Base-by-base conservation (phyloP, 2,329 filamentous ascomycete genomes). In the Elsinoe necatrix region DNA sequence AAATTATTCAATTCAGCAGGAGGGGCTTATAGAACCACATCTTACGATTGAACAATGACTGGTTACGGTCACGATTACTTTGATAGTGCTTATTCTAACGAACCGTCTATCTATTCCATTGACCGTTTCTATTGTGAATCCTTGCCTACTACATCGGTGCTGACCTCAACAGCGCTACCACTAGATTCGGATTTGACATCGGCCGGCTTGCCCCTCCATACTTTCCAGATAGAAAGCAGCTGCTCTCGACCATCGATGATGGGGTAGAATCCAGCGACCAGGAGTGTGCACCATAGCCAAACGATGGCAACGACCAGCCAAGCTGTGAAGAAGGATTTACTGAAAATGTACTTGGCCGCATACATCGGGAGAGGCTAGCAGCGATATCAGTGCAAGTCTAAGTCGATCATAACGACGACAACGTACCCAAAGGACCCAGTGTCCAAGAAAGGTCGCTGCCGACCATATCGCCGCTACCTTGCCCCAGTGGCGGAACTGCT, bases 311-410 rank as follows among this genome's bases (percentile, higher is more conserved):
- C 81, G 7, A 57, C 55, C n/a, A 61, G 42, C 87, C 87, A 92
- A 45, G 86, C 87, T 0, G 86, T 87, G 71, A 92, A 93, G 76
- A 93, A 93, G 21, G 77, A 77, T 75, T 88, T 87, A 69, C 79
- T 83, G 72, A 93, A 95, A 56, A 95, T 80, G 67, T 95, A 95
- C 0, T 80, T 80, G 0, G 79, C 78, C 9, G 89, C 90, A 66
- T 93, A 95, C 82, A 95, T 84, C 1, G 90, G 90, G 79, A 95
- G 92, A 0, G 90, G 90, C 89, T 90, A 18, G 31, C n/a, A 3
- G 27, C 18, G 35, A 35, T 31, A 25, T 34, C 4, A 27, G 21
- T 25, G 21, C 20, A 14, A 12, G 4, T 23, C 12, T 14, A 34
- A 34, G 14, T n/a, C 25, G 21, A 16, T 12, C 11, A 5, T 11